phyloP scores from a whole-genome alignment of 2,329 filamentous ascomycete species.

The Alternaria brassicicola region DNA sequence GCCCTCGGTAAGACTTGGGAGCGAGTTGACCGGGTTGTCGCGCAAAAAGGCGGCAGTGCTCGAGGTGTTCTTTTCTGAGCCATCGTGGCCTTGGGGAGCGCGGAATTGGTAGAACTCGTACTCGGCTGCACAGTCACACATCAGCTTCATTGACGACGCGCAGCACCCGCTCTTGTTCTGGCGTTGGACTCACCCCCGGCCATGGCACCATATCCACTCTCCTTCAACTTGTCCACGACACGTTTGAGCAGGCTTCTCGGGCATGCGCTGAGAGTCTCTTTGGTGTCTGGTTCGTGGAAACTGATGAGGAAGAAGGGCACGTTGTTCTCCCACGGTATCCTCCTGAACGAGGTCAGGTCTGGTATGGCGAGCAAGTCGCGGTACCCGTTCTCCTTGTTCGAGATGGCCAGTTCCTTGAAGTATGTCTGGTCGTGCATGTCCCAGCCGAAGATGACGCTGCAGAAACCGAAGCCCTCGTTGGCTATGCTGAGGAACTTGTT shows the following conservation, averaged over 20 bases:
- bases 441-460: constrained; percentile 94
- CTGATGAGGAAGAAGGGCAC: constrained; percentile 84
- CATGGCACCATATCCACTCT: constrained; percentile 79
- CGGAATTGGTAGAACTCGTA: constrained; percentile 96
- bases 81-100: constrained; percentile 61
- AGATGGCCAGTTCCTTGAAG: constrained; percentile 81
- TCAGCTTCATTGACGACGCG: constrained; percentile 28
- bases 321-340: constrained; percentile 90
- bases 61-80: constrained; percentile 64
- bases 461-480: constrained; percentile 86
- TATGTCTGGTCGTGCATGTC: constrained; percentile 97
- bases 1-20: constrained; percentile 84
- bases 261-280: constrained; percentile 74
- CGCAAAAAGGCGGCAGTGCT: constrained; percentile 76
- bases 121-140: constrained; percentile 66
- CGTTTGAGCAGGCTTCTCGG: constrained; percentile 76
- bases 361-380: constrained; percentile 82
- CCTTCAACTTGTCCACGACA: constrained; percentile 69
- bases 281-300: constrained; percentile 82
- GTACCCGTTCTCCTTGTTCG: constrained; percentile 90
- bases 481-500: constrained; percentile 88
- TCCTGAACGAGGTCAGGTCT: constrained; percentile 76
- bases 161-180: constrained; percentile 18
- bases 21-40: constrained; percentile 72
- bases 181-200: constrained; percentile 73